These are phyloP conservation scores for Dictyostelium intermedium DNA, from an alignment of 78 protist genomes.

Conservation along the genomic window DNA sequence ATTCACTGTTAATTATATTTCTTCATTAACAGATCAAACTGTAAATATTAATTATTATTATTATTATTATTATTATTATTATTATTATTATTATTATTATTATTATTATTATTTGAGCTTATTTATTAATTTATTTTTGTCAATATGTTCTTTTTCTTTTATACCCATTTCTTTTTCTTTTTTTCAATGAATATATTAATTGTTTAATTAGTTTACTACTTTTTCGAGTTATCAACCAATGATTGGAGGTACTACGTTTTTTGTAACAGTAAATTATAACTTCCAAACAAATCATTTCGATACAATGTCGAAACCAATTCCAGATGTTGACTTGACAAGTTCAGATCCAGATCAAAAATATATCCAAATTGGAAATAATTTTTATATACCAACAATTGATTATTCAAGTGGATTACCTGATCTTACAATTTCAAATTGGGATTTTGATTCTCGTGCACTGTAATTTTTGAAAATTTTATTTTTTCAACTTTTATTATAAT, in stretches of 20 bases:
- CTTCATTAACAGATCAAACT: neutral
- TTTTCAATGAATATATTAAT: no score
- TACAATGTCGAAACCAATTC: neutral
- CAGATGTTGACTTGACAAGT: neutral
- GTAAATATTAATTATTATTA: neutral
- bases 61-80: no score
- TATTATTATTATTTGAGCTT: no score
- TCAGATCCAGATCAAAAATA: neutral
- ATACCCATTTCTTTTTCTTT: no score
- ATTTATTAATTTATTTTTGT: no score
- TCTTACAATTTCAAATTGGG: neutral
- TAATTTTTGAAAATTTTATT: no score
- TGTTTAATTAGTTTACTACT: neutral
- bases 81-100: no score
- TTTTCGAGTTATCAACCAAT: neutral
- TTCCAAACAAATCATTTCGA: neutral
- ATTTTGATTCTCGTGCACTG: neutral
- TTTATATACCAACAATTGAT: neutral
- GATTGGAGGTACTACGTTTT: neutral
- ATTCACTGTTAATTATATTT: no score
- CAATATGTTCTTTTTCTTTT: no score
- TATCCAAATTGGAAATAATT: neutral
- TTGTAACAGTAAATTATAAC: neutral
- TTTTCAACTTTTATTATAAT: neutral
- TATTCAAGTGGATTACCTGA: neutral